Percentiles rank a stretch among this genome's conserved stretches.
Evolutionary conservation across 257 asterid species (phyloP).

Genomic region (Ajuga chamaepitys): DNA sequence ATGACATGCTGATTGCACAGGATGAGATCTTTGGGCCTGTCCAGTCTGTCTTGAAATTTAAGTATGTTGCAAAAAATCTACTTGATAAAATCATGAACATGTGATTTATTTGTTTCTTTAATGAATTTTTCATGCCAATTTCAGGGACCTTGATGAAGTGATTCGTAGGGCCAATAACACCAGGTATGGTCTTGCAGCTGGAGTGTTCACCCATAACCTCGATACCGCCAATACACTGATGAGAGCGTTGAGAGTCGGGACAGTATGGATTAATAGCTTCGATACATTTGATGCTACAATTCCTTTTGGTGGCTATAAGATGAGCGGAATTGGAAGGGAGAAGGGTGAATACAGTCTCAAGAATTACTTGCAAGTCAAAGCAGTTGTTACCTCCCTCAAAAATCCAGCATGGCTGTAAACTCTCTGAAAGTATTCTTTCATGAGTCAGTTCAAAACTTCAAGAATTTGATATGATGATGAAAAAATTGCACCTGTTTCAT

Average conservation of each 20-base stretch:
- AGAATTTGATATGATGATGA: conserved; percentile 19
- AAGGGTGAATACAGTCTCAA: conserved; percentile 86
- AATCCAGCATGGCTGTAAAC: conserved; percentile 91
- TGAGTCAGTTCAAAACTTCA: neutral
- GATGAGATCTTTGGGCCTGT: conserved; percentile 99
- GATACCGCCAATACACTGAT: conserved; percentile 80
- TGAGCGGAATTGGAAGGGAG: conserved; percentile 94
- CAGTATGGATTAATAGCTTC: conserved; percentile 81
- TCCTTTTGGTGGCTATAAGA: conserved; percentile 94
- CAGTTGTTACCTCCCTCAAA: conserved; percentile 69
- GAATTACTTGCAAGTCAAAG: conserved; percentile 91
- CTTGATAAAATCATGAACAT: neutral
- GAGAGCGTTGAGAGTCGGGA: conserved; percentile 81
- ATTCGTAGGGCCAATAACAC: conserved; percentile 58
- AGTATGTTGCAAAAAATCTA: conserved; percentile 29
- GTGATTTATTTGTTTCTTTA: neutral
- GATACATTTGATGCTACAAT: conserved; percentile 85
- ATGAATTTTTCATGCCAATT: neutral
- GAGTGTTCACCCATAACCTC: conserved; percentile 74
- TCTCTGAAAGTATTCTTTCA: neutral
- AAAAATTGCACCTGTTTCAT: conserved; percentile 2
- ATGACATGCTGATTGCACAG: conserved; percentile 73
- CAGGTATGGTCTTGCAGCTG: conserved; percentile 81
- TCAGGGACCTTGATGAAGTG: conserved; percentile 70
- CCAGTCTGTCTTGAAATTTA: conserved; percentile 70